Percentiles rank a stretch among this genome's conserved stretches.
phyloP scores from a whole-genome alignment of 1,139 yeast genomes.

The Candida glucosophila region DNA sequence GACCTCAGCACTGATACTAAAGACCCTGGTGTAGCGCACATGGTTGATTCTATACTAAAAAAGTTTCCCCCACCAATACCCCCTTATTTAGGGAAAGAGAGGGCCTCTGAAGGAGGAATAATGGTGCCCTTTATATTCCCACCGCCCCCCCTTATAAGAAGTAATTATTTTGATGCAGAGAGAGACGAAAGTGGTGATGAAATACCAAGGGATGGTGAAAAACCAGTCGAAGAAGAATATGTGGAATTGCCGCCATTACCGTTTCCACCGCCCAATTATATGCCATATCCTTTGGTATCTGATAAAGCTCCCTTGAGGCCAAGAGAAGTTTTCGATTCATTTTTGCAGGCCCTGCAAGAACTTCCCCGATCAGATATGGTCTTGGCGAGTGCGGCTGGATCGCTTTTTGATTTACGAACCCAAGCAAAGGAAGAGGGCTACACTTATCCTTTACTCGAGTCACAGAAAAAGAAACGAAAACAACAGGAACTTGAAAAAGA shows the following conservation, averaged over 20 bases:
- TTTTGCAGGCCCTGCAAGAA: slow-evolving; percentile 28
- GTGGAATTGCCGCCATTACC: slow-evolving; percentile 37
- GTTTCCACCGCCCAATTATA: slow-evolving; percentile 40
- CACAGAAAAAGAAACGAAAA: no score
- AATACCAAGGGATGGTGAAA: not conserved
- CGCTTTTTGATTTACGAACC: slow-evolving; percentile 27
- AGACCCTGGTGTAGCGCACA: slow-evolving; percentile 11
- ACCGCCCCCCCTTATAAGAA: slow-evolving; percentile 29
- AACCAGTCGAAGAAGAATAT: slow-evolving; percentile 5
- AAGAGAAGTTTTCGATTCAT: slow-evolving; percentile 25
- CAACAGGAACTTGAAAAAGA: slow-evolving; percentile 7
- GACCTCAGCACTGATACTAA: slow-evolving; percentile 18
- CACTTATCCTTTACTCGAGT: no score
- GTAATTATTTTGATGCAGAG: not conserved
- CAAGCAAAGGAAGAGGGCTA: slow-evolving; percentile 31
- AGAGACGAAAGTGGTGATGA: not conserved
- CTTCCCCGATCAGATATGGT: slow-evolving; percentile 41
- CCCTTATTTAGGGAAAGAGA: slow-evolving; percentile 15
- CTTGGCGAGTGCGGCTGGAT: slow-evolving; percentile 42
- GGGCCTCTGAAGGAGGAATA: slow-evolving; percentile 18
- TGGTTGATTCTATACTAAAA: slow-evolving; percentile 18
- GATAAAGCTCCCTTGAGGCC: slow-evolving; percentile 30
- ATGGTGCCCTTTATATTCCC: slow-evolving; percentile 42
- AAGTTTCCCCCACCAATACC: slow-evolving; percentile 38
- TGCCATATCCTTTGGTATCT: slow-evolving; percentile 39